Evolutionary conservation across 768 basidiomycete genomes (phyloP).

Genomic region (Leucosporidium creatinivorum): DNA sequence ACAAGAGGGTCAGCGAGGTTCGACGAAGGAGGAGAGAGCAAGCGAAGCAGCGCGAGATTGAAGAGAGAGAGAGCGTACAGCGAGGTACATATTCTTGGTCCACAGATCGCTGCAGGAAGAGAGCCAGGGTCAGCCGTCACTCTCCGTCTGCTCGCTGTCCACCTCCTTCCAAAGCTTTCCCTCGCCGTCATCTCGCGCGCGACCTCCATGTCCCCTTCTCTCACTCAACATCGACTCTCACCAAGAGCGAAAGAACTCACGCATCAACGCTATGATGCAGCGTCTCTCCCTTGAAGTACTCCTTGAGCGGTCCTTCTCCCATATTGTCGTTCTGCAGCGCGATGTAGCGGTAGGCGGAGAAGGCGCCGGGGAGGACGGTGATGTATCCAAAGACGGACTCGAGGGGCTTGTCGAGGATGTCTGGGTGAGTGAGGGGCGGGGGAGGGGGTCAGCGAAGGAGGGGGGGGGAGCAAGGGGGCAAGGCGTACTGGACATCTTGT

Average conservation of each 20-base stretch:
- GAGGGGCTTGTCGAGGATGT: slow-evolving; percentile 36
- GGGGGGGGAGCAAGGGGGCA: no score
- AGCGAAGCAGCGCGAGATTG: no score
- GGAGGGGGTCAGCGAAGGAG: not conserved
- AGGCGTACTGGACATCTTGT: slow-evolving; percentile 10
- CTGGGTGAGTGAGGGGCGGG: not conserved
- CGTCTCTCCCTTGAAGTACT: slow-evolving; percentile 96
- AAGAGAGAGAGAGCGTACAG: slow-evolving; percentile 53
- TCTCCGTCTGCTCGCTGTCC: no score
- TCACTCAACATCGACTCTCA: no score
- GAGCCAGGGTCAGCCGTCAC: slow-evolving; percentile 49
- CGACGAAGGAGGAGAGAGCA: not conserved
- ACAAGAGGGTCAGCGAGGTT: slow-evolving; percentile 58
- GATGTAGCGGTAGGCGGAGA: slow-evolving; percentile 71
- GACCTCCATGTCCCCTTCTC: no score
- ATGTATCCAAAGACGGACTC: slow-evolving; percentile 91
- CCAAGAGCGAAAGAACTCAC: not conserved
- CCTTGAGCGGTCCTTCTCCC: slow-evolving; percentile 82
- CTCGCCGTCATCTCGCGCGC: not conserved
- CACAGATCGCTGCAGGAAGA: slow-evolving; percentile 57
- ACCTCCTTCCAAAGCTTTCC: no score
- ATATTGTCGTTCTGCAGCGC: slow-evolving; percentile 75
- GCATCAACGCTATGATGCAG: slow-evolving; percentile 48
- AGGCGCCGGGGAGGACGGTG: slow-evolving; percentile 70
- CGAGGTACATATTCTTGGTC: slow-evolving; percentile 70